phyloP scores from a whole-genome alignment of 2,329 filamentous ascomycete species.

The Fusarium goolgardi region DNA sequence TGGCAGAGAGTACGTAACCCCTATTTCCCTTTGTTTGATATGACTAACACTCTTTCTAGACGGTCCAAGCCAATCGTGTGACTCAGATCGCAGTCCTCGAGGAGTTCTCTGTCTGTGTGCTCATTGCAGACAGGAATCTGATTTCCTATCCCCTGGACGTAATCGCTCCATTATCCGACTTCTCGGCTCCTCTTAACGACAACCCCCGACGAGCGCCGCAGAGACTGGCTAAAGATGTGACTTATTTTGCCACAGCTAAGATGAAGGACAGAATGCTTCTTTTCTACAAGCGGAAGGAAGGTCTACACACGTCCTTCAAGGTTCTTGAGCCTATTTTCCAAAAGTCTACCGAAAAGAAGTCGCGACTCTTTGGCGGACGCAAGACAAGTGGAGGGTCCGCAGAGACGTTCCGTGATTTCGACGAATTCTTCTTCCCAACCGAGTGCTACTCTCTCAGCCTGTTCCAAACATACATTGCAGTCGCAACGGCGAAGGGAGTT shows the following conservation, averaged over 20 bases:
- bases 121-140: slow-evolving; percentile 90
- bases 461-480: slow-evolving; percentile 93
- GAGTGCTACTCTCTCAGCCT: slow-evolving; percentile 96
- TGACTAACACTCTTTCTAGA: slow-evolving; percentile 59
- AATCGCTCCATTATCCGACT: slow-evolving; percentile 73
- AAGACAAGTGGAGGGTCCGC: slow-evolving; percentile 75
- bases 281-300: slow-evolving; percentile 97
- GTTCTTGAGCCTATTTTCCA: slow-evolving; percentile 96
- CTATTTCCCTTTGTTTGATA: neutral
- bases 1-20: slow-evolving; percentile 80
- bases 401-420: slow-evolving; percentile 97
- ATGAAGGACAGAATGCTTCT: slow-evolving; percentile 97
- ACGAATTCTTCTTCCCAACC: slow-evolving; percentile 97
- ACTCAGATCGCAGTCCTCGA: slow-evolving; percentile 95
- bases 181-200: slow-evolving; percentile 72
- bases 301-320: slow-evolving; percentile 93
- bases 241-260: slow-evolving; percentile 93
- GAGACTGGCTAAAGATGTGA: slow-evolving; percentile 90
- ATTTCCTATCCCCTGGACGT: slow-evolving; percentile 95
- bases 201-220: slow-evolving; percentile 88
- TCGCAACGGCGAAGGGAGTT: slow-evolving; percentile 90
- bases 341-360: slow-evolving; percentile 86
- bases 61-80: slow-evolving; percentile 79
- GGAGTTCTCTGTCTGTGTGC: slow-evolving; percentile 91
- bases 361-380: slow-evolving; percentile 72